Percentiles rank a stretch among this genome's conserved stretches.
These are phyloP conservation scores for Apiotrichum mycotoxinovorans DNA, from an alignment of 1,284 basidiomycete species.

Conservation along the genomic window DNA sequence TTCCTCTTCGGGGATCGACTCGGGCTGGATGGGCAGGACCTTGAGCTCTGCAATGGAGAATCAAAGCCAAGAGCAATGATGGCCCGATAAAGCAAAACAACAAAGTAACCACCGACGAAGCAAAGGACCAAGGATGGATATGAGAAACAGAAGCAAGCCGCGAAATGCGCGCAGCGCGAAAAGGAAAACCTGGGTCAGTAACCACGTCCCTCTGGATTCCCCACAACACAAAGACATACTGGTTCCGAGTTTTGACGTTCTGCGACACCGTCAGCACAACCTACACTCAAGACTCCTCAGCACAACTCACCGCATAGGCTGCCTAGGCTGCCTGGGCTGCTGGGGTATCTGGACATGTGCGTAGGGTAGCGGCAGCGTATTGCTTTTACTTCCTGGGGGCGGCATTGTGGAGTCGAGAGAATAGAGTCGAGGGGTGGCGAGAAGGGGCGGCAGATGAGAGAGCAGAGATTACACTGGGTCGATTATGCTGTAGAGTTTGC, in stretches of 20 bases:
- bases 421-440: not conserved
- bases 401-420: constrained; percentile 16
- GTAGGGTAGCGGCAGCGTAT: constrained; percentile 46
- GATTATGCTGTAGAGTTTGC: too few relatives aligned
- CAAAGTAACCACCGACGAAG: too few relatives aligned
- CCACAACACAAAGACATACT: constrained; percentile 45
- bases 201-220: too few relatives aligned
- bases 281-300: not conserved
- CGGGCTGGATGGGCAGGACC: constrained; percentile 86
- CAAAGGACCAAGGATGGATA: not conserved
- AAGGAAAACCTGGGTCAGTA: not conserved
- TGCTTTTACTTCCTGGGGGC: constrained; percentile 11
- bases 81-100: too few relatives aligned
- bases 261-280: constrained; percentile 18
- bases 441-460: not conserved
- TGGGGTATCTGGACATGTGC: constrained; percentile 29
- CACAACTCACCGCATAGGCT: constrained; percentile 46
- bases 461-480: too few relatives aligned
- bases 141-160: not conserved
- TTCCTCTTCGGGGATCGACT: constrained; percentile 61
- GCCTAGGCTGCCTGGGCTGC: constrained; percentile 31
- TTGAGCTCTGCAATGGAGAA: constrained; percentile 67
- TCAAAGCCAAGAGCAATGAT: not conserved
- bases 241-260: constrained; percentile 64
- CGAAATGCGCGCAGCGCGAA: not conserved